Conservation (phyloP, 2,329 filamentous ascomycete genomes). For the Phialophora tarda region DNA sequence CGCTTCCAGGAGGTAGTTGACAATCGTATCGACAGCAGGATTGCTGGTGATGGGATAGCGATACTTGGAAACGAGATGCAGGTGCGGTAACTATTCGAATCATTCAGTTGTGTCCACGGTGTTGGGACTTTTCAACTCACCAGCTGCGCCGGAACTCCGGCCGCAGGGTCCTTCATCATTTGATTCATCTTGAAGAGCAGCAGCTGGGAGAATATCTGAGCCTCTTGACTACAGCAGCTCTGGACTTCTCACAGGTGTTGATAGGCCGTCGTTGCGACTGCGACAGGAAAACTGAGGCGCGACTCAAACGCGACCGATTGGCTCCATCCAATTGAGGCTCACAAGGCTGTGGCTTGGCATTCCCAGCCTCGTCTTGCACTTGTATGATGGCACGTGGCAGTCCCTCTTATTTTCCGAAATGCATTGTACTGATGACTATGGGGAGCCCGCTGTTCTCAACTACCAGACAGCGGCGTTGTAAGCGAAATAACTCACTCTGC, state of each 20-base stretch:
- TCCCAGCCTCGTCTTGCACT: neutral
- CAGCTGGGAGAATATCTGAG: neutral
- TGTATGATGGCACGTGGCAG: no score
- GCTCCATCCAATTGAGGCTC: neutral
- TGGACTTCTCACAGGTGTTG: neutral
- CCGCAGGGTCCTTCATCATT: constrained; percentile 53
- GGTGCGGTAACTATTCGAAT: constrained; percentile 72
- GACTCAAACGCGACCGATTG: neutral
- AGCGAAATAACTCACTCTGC: neutral
- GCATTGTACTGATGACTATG: neutral
- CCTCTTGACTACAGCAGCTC: neutral
- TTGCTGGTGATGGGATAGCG: constrained; percentile 76
- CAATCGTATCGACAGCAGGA: constrained; percentile 75
- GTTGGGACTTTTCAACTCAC: constrained; percentile 41
- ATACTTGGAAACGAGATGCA: constrained; percentile 85
- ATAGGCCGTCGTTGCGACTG: neutral
- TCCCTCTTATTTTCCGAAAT: no score
- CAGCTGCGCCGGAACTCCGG: constrained; percentile 54
- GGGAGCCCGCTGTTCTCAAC: neutral
- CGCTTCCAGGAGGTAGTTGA: constrained; percentile 81
- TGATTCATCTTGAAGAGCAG: constrained; percentile 24
- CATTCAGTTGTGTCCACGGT: constrained; percentile 17
- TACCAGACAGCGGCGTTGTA: neutral
- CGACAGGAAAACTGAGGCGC: constrained; percentile 5
- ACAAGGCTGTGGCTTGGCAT: constrained; percentile 13